Percentiles rank a stretch among this genome's conserved stretches.
Conservation (phyloP, 2,329 filamentous ascomycete species). For the Tolypocladium ophioglossoides region DNA sequence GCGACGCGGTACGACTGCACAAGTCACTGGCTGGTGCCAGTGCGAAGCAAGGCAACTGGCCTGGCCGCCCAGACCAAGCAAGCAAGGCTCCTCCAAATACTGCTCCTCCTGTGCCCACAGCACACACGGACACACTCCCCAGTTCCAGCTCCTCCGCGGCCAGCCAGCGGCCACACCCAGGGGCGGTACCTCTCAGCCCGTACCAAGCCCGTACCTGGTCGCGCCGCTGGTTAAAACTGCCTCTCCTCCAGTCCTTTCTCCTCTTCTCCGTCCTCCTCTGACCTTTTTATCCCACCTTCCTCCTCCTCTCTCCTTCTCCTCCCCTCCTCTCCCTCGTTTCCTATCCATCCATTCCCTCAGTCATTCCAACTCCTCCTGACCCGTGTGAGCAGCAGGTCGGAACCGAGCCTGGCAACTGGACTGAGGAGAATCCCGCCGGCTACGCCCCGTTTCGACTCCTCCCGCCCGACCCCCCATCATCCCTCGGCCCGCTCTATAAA, state of each 20-base stretch:
- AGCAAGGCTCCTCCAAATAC: background rate
- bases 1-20: conserved; percentile 10
- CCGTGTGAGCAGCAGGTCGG: conserved; percentile 22
- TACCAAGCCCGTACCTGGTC: conserved; percentile 1
- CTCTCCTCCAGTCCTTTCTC: conserved; percentile 47
- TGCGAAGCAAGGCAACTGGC: conserved; percentile 6
- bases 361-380: conserved; percentile 38
- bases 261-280: conserved; percentile 42
- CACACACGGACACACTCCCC: background rate
- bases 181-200: conserved; percentile 1
- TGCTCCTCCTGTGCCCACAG: background rate
- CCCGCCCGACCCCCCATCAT: conserved; percentile 4
- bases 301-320: conserved; percentile 25
- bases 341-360: conserved; percentile 45
- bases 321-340: conserved; percentile 27
- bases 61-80: conserved; percentile 3
- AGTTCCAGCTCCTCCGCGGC: background rate
- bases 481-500: conserved; percentile 14
- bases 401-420: conserved; percentile 18
- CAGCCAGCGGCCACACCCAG: background rate
- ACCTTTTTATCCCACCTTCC: conserved; percentile 29
- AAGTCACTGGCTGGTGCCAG: conserved; percentile 5
- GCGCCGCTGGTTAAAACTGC: conserved; percentile 22
- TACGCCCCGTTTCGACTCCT: conserved; percentile 12
- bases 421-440: conserved; percentile 22